Conservation (phyloP, 345 rosid species). For the Salix suchowensis region DNA sequence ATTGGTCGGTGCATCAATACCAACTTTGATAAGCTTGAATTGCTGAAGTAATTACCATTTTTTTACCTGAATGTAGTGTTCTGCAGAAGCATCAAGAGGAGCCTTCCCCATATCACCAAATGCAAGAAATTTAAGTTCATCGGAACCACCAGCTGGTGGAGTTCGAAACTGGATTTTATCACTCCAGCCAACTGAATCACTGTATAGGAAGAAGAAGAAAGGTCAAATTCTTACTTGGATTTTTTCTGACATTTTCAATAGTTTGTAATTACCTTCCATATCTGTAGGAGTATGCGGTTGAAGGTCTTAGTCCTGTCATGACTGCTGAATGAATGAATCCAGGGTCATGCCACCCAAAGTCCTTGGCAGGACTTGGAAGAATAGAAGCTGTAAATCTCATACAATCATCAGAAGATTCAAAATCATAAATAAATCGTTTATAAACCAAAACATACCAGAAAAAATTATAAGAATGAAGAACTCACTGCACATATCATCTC, state of each 20-base stretch:
- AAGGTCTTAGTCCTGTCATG: conserved; percentile 53
- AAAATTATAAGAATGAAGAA: not conserved
- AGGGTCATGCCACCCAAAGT: conserved; percentile 82
- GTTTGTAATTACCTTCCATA: conserved; percentile 48
- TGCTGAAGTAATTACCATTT: not conserved
- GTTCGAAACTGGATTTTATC: conserved; percentile 40
- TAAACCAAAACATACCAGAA: not conserved
- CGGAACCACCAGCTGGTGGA: conserved; percentile 57
- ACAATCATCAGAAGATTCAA: not conserved
- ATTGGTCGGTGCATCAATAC: not conserved
- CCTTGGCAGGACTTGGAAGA: conserved; percentile 59
- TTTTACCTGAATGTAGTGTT: conserved; percentile 59
- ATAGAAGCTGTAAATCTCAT: conserved; percentile 19
- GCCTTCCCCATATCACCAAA: conserved; percentile 81
- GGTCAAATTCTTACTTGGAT: not conserved
- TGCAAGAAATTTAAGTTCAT: conserved; percentile 46
- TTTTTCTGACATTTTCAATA: not conserved
- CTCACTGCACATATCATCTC: conserved; percentile 58
- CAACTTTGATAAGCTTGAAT: not conserved
- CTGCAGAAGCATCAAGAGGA: conserved; percentile 54
- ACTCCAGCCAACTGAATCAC: conserved; percentile 64
- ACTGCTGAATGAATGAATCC: conserved; percentile 65
- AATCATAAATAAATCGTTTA: not conserved
- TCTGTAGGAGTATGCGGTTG: conserved; percentile 41
- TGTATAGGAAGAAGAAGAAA: not conserved